A percentile compares a stretch with the other conserved stretches of the same genome.
Evolutionary conservation across 1,284 basidiomycete species (phyloP).

Genomic region (Microbotryum silenes-acaulis): DNA sequence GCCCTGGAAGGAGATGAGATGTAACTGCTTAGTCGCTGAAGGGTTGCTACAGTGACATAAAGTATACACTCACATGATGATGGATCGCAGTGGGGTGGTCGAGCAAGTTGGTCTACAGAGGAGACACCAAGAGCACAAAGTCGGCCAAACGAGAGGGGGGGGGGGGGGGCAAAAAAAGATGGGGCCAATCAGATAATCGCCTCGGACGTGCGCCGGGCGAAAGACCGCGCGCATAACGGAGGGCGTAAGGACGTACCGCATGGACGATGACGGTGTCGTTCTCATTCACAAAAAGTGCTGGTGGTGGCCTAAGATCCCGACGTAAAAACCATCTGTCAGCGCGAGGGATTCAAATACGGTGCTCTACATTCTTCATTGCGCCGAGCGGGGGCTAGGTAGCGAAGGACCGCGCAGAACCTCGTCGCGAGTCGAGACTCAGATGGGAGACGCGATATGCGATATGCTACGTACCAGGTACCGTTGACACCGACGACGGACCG

Average conservation of each 20-base stretch:
- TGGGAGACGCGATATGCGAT: conserved; percentile 37
- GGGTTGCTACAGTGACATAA: too few relatives aligned
- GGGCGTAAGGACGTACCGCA: conserved; percentile 37
- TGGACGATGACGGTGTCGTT: conserved; percentile 69
- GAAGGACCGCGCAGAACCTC: not conserved
- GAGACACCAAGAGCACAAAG: not conserved
- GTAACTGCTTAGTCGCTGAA: too few relatives aligned
- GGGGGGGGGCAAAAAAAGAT: too few relatives aligned
- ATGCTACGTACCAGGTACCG: conserved; percentile 76
- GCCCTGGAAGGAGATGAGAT: conserved; percentile 44
- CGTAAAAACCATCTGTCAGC: not conserved
- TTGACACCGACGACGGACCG: conserved; percentile 79
- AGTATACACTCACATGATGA: conserved; percentile 40
- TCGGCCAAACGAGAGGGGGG: too few relatives aligned
- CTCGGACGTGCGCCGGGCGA: too few relatives aligned
- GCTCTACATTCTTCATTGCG: not conserved
- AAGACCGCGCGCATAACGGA: too few relatives aligned
- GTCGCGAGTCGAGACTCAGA: conserved; percentile 7
- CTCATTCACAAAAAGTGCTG: conserved; percentile 57
- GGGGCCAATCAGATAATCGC: too few relatives aligned
- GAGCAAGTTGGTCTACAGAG: conserved; percentile 53
- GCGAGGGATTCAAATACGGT: not conserved
- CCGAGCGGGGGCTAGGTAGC: not conserved
- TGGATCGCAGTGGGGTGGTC: conserved; percentile 53
- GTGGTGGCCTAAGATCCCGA: conserved; percentile 50